A percentile compares a stretch with the other conserved stretches of the same genome.
phyloP scores from a whole-genome alignment of 306 rosid genomes.

The Luffa acutangula region DNA sequence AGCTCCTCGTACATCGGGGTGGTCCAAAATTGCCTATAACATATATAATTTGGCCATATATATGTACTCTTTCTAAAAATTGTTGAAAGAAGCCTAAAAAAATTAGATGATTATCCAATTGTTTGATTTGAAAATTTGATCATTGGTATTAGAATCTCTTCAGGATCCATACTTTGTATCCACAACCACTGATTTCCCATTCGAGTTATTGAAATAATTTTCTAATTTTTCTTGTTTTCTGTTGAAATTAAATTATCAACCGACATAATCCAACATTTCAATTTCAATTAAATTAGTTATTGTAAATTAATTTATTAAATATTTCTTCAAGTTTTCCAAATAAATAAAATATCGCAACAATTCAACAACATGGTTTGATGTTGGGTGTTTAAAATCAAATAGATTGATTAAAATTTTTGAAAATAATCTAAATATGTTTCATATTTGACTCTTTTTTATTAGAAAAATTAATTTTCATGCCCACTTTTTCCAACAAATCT shows the following conservation, averaged over 20 bases:
- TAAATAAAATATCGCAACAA: neutral
- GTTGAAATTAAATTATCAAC: neutral
- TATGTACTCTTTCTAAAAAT: neutral
- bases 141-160: neutral
- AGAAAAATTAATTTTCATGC: too few relatives aligned
- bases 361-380: neutral
- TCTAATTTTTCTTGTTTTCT: neutral
- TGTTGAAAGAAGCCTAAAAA: neutral
- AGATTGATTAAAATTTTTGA: neutral
- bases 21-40: too few relatives aligned
- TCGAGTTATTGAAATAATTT: neutral
- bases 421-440: too few relatives aligned
- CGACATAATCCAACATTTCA: slow-evolving; percentile 1
- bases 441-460: too few relatives aligned
- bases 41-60: too few relatives aligned
- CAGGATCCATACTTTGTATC: neutral
- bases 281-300: neutral
- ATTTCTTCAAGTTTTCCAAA: neutral
- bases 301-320: neutral
- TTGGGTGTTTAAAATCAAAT: neutral
- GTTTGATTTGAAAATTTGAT: neutral
- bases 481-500: too few relatives aligned
- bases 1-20: too few relatives aligned
- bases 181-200: neutral
- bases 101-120: neutral